phyloP scores from a whole-genome alignment of 805 yeast species.

The Starmerella bombi region DNA sequence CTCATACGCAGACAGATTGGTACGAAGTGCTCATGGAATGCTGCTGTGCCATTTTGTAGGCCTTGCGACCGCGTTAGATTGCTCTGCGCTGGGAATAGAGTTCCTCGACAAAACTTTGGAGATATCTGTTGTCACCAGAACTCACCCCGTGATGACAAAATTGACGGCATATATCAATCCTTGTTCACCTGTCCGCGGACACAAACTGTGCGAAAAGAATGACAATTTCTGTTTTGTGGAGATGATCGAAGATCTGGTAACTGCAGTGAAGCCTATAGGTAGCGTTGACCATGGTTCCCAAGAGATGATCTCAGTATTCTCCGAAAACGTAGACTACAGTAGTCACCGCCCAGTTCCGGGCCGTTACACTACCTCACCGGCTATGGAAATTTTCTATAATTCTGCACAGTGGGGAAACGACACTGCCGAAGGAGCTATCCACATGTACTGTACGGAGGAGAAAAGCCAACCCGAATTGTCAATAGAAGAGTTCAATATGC shows the following conservation, averaged over 20 bases:
- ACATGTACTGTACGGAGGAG: slow-evolving; percentile 4
- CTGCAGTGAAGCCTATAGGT: slow-evolving; percentile 46
- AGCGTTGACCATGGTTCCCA: slow-evolving; percentile 16
- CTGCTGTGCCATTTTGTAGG: not conserved
- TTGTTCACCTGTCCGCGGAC: slow-evolving; percentile 41
- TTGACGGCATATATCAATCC: slow-evolving; percentile 59
- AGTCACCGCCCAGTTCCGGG: too few species aligned
- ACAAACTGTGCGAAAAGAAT: slow-evolving; percentile 43
- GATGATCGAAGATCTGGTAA: slow-evolving; percentile 35
- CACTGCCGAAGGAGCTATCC: slow-evolving; percentile 26
- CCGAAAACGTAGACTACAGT: slow-evolving; percentile 16
- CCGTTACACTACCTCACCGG: not conserved
- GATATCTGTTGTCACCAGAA: slow-evolving; percentile 32
- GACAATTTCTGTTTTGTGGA: slow-evolving; percentile 72
- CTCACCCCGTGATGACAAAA: slow-evolving; percentile 68
- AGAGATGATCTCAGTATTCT: not conserved
- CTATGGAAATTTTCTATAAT: slow-evolving; percentile 23
- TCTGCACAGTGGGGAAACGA: slow-evolving; percentile 62
- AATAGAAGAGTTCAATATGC: too few species aligned
- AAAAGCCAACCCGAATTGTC: not conserved
- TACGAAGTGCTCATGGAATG: too few species aligned
- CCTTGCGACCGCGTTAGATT: not conserved
- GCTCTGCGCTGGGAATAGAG: slow-evolving; percentile 27
- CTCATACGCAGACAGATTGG: too few species aligned
- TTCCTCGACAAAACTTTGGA: slow-evolving; percentile 39